Evolutionary conservation across 441 rosid genomes (phyloP).

Genomic region (Populus hybrid): DNA sequence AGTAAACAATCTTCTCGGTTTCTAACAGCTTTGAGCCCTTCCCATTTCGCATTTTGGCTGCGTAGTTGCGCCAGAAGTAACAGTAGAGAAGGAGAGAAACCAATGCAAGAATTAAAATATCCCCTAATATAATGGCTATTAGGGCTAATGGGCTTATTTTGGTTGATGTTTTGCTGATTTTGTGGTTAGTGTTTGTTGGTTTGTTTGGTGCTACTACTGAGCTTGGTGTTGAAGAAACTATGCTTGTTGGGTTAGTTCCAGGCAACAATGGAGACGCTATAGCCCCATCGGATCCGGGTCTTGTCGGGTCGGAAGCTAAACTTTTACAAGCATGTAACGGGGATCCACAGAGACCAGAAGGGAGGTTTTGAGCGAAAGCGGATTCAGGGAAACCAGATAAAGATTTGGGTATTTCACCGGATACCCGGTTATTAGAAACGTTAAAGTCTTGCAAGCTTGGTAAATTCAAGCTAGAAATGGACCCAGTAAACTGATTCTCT

Average conservation of each 20-base stretch:
- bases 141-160: conserved; percentile 57
- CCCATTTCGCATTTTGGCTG: conserved; percentile 42
- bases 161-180: conserved; percentile 9
- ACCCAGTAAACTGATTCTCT: conserved; percentile 61
- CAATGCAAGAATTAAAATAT: conserved; percentile 38
- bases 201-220: conserved; percentile 18
- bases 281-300: conserved; percentile 29
- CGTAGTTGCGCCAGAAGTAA: conserved; percentile 42
- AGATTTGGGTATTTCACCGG: conserved; percentile 64
- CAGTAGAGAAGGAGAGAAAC: conserved; percentile 48
- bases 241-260: conserved; percentile 47
- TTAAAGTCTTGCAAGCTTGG: conserved; percentile 59
- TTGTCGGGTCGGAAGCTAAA: conserved; percentile 49
- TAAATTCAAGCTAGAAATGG: conserved; percentile 41
- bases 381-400: conserved; percentile 35
- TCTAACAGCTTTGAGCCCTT: conserved; percentile 44
- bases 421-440: conserved; percentile 64
- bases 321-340: conserved; percentile 57
- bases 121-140: conserved; percentile 67
- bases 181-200: conserved; percentile 16
- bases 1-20: conserved; percentile 41
- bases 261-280: conserved; percentile 43
- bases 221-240: conserved; percentile 39
- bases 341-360: conserved; percentile 63
- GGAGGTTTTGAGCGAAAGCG: conserved; percentile 50